These are phyloP conservation scores for Vitis hybrid DNA, from an alignment of 177 flowering plant species.

Conservation along the genomic window DNA sequence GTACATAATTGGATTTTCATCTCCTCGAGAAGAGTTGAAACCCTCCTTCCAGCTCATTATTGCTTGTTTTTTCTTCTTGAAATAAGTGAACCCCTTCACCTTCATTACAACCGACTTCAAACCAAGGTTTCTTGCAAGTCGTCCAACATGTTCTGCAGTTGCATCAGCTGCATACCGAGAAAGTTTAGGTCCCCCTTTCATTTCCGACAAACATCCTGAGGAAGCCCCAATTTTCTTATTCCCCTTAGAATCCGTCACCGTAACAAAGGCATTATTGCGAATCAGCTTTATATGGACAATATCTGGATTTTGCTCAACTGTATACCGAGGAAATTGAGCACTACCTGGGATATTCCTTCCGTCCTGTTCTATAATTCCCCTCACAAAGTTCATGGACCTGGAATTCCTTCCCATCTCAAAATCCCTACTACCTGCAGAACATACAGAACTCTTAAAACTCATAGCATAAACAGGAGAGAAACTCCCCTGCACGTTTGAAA, in stretches of 20 bases:
- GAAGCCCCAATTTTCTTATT: conserved; percentile 46
- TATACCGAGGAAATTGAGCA: conserved; percentile 2
- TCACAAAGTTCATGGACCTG: conserved; percentile 29
- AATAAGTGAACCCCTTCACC: conserved; percentile 57
- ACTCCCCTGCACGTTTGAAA: conserved; percentile 1
- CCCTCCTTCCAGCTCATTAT: conserved; percentile 63
- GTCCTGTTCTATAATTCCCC: conserved; percentile 22
- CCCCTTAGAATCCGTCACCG: conserved; percentile 65
- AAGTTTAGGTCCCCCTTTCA: conserved; percentile 43
- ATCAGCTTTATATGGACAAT: conserved; percentile 56
- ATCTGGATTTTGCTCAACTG: conserved; percentile 36
- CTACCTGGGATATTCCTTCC: background rate
- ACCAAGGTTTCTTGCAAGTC: conserved; percentile 37
- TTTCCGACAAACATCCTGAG: conserved; percentile 36
- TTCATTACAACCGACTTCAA: conserved; percentile 59
- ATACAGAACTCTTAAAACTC: conserved; percentile 14
- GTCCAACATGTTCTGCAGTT: conserved; percentile 60
- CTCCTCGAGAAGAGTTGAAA: conserved; percentile 30
- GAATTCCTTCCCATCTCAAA: conserved; percentile 9
- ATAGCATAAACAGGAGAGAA: conserved; percentile 12
- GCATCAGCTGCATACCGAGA: conserved; percentile 56
- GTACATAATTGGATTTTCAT: conserved; percentile 43
- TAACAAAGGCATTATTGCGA: conserved; percentile 56
- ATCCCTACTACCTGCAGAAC: conserved; percentile 18
- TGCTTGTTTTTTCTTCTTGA: conserved; percentile 60